Base-by-base conservation (phyloP, 805 yeast species). In the Brettanomyces anomalus region DNA sequence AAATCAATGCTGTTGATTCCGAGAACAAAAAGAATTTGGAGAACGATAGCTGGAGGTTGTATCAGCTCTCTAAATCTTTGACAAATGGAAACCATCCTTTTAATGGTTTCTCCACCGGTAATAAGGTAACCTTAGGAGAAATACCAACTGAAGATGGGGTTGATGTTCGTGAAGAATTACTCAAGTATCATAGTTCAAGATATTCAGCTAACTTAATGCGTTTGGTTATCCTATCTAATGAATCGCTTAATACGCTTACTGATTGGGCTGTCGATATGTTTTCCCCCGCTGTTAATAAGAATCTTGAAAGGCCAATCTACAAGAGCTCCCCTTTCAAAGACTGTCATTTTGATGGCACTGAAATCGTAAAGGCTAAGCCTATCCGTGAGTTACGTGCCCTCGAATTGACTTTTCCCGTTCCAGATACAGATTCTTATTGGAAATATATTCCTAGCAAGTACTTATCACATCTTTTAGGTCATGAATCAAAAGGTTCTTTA, bases 21-120 rank as follows among this genome's bases (percentile, higher is more conserved):
- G 98, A 90, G 65, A 87, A 90, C 67, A 90, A 88, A 60, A 90
- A 93, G 66, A 90, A 90, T 59, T 67, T 93, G 41, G 97, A 90
- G 61, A 83, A 74, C 57, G 98, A 90, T 61, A 58, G 65, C 37
- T 88, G 97, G 97, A 76, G 97, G 55, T 64, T 86, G 39, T 81
- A 81, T 55, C 97, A 90, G 64, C 68, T 90, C 41, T 89, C 85
- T 43, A 84, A 85, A 63, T 72, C 81, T 40, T 66, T 81, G 32
- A 71, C 93, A 15, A 86, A 83, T 58, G 76, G 77, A 1, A 55
- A 64, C 0, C 97, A 93, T 62, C 97, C 97, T 0, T 85, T 76
- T 61, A 78, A 80, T 56, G 85, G 86, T 46, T 90, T 90, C 55
- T 79, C 95, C 17, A 90, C 98, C 1, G 98, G 98, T 43, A 90